A percentile compares a stretch with the other conserved stretches of the same genome.
These are phyloP conservation scores for Phalaenopsis equestris DNA, from an alignment of 106 monocot species.

Conservation along the genomic window DNA sequence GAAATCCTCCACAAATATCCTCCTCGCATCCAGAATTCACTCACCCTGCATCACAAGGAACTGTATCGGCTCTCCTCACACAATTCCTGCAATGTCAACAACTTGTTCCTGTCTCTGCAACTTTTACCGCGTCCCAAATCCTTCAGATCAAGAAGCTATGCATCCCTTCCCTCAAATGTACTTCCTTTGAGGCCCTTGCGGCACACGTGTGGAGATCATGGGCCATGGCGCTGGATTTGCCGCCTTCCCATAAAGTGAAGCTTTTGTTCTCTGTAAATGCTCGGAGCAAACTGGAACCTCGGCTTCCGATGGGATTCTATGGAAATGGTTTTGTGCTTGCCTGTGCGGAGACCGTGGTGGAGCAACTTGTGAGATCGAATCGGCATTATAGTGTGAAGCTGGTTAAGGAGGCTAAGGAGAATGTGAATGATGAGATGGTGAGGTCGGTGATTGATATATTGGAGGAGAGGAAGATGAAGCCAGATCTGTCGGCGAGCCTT, in stretches of 20 bases:
- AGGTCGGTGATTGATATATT: slow-evolving; percentile 61
- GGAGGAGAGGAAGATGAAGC: slow-evolving; percentile 34
- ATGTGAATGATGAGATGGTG: slow-evolving; percentile 39
- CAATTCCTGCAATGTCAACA: slow-evolving; percentile 48
- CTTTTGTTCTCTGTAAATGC: slow-evolving; percentile 63
- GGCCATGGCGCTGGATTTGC: slow-evolving; percentile 37
- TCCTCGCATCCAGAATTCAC: slow-evolving; percentile 54
- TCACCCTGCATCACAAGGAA: not conserved
- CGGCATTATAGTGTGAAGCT: slow-evolving; percentile 22
- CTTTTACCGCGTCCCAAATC: slow-evolving; percentile 53
- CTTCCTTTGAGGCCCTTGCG: slow-evolving; percentile 80
- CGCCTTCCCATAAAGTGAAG: slow-evolving; percentile 42
- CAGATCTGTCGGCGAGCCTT: slow-evolving; percentile 62
- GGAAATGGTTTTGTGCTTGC: slow-evolving; percentile 77
- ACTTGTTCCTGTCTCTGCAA: slow-evolving; percentile 48
- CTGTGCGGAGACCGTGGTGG: slow-evolving; percentile 54
- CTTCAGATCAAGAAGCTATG: slow-evolving; percentile 57
- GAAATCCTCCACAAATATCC: slow-evolving; percentile 18
- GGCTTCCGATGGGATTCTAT: slow-evolving; percentile 60
- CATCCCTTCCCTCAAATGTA: slow-evolving; percentile 70
- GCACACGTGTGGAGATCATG: slow-evolving; percentile 80
- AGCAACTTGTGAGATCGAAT: slow-evolving; percentile 24
- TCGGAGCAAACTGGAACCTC: slow-evolving; percentile 30
- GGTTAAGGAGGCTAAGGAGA: slow-evolving; percentile 62
- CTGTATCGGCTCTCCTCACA: slow-evolving; percentile 9